phyloP scores from a whole-genome alignment of 176 grass and related monocot species.

The Thinopyrum elongatum region DNA sequence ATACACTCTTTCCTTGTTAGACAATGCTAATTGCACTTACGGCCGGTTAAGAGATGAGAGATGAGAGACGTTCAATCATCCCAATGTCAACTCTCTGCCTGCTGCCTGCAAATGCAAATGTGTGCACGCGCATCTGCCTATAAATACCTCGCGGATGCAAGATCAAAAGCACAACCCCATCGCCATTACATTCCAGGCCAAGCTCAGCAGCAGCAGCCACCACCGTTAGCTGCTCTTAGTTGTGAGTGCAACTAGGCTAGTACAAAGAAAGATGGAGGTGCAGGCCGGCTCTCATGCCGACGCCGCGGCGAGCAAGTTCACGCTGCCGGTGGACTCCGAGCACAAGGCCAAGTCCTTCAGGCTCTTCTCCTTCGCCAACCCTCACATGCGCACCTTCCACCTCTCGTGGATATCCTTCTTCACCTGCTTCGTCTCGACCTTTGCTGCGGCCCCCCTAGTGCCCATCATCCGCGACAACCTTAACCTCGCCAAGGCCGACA shows the following conservation, averaged over 20 bases:
- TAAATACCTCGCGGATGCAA: background rate
- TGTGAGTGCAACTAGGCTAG: background rate
- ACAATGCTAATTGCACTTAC: background rate
- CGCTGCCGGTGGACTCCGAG: slow-evolving; percentile 77
- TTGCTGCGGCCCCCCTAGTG: slow-evolving; percentile 50
- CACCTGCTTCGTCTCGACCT: slow-evolving; percentile 88
- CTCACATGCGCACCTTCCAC: slow-evolving; percentile 84
- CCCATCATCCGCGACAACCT: slow-evolving; percentile 86
- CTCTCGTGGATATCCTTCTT: slow-evolving; percentile 92
- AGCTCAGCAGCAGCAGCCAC: background rate
- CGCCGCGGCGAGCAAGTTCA: slow-evolving; percentile 29
- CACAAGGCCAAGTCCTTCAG: slow-evolving; percentile 73
- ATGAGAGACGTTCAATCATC: background rate
- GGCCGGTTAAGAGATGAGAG: background rate
- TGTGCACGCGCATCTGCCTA: background rate
- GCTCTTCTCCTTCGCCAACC: slow-evolving; percentile 61
- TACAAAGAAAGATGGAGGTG: background rate
- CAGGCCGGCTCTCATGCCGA: background rate
- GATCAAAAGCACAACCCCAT: background rate
- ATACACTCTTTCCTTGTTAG: background rate
- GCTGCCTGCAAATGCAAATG: background rate
- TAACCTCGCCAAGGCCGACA: slow-evolving; percentile 60
- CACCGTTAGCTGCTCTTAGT: background rate
- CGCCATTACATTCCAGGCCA: background rate
- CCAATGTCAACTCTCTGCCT: background rate